Base-by-base conservation (phyloP, 106 monocot genomes). In the Dendrobium catenatum region DNA sequence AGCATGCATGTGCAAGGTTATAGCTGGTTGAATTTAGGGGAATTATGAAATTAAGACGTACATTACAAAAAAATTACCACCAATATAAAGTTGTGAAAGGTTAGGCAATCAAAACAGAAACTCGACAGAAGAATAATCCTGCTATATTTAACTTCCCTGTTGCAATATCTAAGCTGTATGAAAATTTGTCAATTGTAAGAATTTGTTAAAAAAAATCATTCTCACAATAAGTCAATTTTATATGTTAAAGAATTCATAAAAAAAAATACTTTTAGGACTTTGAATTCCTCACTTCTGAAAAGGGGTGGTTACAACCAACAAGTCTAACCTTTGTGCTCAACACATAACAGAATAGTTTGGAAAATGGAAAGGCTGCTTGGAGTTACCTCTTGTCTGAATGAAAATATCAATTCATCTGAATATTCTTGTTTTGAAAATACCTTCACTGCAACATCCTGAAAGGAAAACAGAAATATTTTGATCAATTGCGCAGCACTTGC, bases 391-490 rank as follows among this genome's bases (percentile, higher is more conserved):
- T 98, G 94, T 77, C 87, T 84, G 80, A 95, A 98, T 56, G 91
- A 87, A 80, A 47, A 26, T 75, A 98, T 91, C 13, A 95, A 68
- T 68, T 98, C 98, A 56, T 98, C 94, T 22, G 98, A 93, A 83
- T 98, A 98, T 81, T 98, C 98, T 68, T 90, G 92, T 77, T 85
- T 98, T 29, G 98, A 93, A 78, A 98, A 98, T 67, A 95, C 92
- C 79, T 98, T 98, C 46, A 93, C 98, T 43, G 98, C 98, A 42
- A 98, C 98, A 91, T 98, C 98, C 98, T 98, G 87, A 75, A 84
- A 86, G n/a, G 29, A 66, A 78, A 41, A 26, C 76, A 76, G 70
- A 70, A 31, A 76, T 74, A 42, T 74, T 41, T 20, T 74, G 42
- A 0, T 19, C 33, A 9, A 33, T 72, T 72, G 9, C 17, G 43